Base-by-base conservation (phyloP, 2,329 filamentous ascomycete species). In the Cylindrodendrum hubeiense region DNA sequence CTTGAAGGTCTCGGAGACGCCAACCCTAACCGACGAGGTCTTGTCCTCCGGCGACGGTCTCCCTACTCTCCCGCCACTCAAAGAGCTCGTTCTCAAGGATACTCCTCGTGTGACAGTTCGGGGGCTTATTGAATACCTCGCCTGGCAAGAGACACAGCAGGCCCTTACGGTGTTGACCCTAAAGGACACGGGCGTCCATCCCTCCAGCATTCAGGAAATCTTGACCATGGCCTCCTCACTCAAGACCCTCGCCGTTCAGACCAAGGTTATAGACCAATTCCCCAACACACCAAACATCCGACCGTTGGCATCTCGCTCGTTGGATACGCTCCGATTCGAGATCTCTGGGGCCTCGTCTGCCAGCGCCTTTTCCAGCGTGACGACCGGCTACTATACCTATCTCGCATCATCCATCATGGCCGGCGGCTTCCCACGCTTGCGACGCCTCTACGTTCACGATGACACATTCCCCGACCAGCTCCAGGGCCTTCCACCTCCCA, bases 381-480 rank as follows among this genome's bases (percentile, higher is more conserved):
- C 86, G 0, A 79, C 83, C 10, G 86, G 86, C 19, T 97, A 97
- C 81, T 97, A 98, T 79, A 88, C 89, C 66, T 97, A 97, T 79
- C 88, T 98, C 21, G 90, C 93, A 26, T 88, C 88, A n/a, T 97
- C 93, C 0, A 87, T 98, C 33, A 88, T 96, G 65, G 87, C 89
- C 17, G 91, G 91, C 67, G 87, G 89, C 8, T 85, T 98, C 8
- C 94, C 94, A 1, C 87, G 86, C 37, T 85, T 98, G 9, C 86
- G 86, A 37, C 88, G 90, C 22, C 87, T 98, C 8, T 98, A 97
- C 77, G 95, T 98, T 19, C 91, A 93, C 54, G 94, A 98, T 74
- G 88, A 91, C 26, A 85, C 88, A 53, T 97, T 98, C 76, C 90
- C 94, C 2, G 93, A 97, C 71, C 86, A 91, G 12, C 87, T 98